These are phyloP conservation scores for Austroboletus eburneus DNA, from an alignment of 768 basidiomycete species.

Conservation along the genomic window DNA sequence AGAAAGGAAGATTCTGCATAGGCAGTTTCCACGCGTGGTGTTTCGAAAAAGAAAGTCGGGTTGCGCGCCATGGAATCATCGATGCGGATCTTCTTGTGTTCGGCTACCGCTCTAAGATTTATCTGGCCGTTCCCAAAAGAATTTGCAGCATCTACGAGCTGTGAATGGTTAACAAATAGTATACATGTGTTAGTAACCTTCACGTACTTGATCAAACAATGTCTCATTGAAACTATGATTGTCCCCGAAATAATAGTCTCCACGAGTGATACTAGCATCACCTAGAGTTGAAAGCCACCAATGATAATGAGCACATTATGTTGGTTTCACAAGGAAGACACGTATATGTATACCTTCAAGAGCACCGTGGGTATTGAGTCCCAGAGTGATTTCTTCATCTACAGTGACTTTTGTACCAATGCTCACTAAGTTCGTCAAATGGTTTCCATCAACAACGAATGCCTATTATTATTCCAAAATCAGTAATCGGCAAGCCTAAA, in stretches of 20 bases:
- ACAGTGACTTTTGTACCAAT: constrained; percentile 22
- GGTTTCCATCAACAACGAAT: constrained; percentile 26
- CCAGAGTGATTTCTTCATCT: constrained; percentile 8
- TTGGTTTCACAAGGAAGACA: not conserved
- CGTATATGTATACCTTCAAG: constrained; percentile 18
- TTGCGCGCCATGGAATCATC: constrained; percentile 26
- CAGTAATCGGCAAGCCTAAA: not conserved
- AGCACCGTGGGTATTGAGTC: constrained; percentile 21
- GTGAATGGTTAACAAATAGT: not conserved
- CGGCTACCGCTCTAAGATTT: constrained; percentile 17
- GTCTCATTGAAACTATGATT: constrained; percentile 27
- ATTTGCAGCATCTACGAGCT: constrained; percentile 18
- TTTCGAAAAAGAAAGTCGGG: constrained; percentile 19
- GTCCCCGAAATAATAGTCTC: constrained; percentile 25
- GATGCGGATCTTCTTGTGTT: constrained; percentile 20
- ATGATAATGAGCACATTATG: not conserved
- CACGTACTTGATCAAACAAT: constrained; percentile 17
- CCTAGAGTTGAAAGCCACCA: no score
- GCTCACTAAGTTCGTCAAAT: constrained; percentile 25
- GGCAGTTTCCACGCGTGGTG: constrained; percentile 16
- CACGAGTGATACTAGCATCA: constrained; percentile 23
- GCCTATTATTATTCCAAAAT: constrained; percentile 9
- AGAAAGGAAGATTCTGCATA: constrained; percentile 23
- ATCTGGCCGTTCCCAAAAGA: constrained; percentile 14
- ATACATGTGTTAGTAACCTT: no score